These are phyloP conservation scores for Meyerozyma elateridarum DNA, from an alignment of 1,139 yeast species.

Conservation along the genomic window DNA sequence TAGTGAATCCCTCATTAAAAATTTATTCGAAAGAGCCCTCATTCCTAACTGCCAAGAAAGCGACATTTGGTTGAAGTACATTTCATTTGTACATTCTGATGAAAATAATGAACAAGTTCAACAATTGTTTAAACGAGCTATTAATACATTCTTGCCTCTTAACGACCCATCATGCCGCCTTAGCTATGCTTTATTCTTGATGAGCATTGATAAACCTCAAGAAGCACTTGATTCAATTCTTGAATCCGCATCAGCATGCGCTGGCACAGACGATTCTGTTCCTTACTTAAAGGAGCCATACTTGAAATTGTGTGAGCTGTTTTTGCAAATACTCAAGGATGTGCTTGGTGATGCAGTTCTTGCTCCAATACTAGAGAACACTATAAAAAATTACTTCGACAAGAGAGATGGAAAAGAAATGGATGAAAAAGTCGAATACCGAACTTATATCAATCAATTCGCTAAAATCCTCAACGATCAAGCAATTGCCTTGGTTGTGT, in stretches of 20 bases:
- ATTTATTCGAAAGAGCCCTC: constrained; percentile 56
- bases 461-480: constrained; percentile 25
- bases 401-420: constrained; percentile 11
- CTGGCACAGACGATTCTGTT: constrained; percentile 17
- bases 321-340: constrained; percentile 19
- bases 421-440: constrained; percentile 5
- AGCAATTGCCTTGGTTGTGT: constrained; percentile 24
- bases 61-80: constrained; percentile 54
- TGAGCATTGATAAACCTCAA: constrained; percentile 17
- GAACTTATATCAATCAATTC: too few species aligned
- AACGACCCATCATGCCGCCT: constrained; percentile 34
- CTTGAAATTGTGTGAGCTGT: constrained; percentile 16
- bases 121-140: constrained; percentile 37
- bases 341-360: constrained; percentile 8
- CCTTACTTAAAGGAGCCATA: constrained; percentile 22
- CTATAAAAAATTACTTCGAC: constrained; percentile 20
- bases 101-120: constrained; percentile 22
- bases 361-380: constrained; percentile 10
- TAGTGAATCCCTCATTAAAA: constrained; percentile 10
- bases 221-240: constrained; percentile 26
- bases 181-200: constrained; percentile 35
- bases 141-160: constrained; percentile 42
- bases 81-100: constrained; percentile 33
- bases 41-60: constrained; percentile 52
- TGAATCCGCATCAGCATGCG: constrained; percentile 22